These are phyloP conservation scores for Dioscorea cayenensis DNA, from an alignment of 116 monocot species.

Conservation along the genomic window DNA sequence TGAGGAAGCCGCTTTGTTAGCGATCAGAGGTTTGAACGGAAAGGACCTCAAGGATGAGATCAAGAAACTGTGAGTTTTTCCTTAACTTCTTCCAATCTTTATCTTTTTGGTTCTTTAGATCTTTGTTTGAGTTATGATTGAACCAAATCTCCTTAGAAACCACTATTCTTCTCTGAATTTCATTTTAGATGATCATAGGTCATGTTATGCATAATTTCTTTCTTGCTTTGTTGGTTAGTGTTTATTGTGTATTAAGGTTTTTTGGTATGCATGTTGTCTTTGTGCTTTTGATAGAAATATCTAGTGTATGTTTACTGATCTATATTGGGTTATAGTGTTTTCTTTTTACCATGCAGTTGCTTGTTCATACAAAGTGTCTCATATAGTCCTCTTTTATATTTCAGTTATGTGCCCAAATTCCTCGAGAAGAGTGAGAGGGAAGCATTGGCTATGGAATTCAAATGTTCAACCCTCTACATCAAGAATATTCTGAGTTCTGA, in stretches of 20 bases:
- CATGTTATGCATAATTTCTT: too few relatives aligned
- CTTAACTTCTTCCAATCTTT: background rate
- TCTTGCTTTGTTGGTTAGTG: too few relatives aligned
- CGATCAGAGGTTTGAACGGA: slow-evolving; percentile 39
- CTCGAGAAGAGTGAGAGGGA: slow-evolving; percentile 30
- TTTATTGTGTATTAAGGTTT: background rate
- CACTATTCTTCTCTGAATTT: too few relatives aligned
- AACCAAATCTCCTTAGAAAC: too few relatives aligned
- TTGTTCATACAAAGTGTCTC: background rate
- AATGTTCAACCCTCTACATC: slow-evolving; percentile 39
- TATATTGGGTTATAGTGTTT: background rate
- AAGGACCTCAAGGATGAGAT: slow-evolving; percentile 2
- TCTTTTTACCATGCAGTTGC: background rate
- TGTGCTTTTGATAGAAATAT: background rate
- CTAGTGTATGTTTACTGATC: background rate
- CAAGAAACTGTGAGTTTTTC: slow-evolving; percentile 46
- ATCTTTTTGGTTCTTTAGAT: background rate
- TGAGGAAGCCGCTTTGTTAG: slow-evolving; percentile 29
- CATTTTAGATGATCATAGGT: too few relatives aligned
- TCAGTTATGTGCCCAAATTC: slow-evolving; percentile 54
- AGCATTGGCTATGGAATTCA: background rate
- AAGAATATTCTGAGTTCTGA: slow-evolving; percentile 50
- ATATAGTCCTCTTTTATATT: background rate
- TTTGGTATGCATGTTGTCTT: background rate
- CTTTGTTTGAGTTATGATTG: background rate